Conservation (phyloP, 2,329 filamentous ascomycete genomes). For the Aspergillus pseudoglaucus region DNA sequence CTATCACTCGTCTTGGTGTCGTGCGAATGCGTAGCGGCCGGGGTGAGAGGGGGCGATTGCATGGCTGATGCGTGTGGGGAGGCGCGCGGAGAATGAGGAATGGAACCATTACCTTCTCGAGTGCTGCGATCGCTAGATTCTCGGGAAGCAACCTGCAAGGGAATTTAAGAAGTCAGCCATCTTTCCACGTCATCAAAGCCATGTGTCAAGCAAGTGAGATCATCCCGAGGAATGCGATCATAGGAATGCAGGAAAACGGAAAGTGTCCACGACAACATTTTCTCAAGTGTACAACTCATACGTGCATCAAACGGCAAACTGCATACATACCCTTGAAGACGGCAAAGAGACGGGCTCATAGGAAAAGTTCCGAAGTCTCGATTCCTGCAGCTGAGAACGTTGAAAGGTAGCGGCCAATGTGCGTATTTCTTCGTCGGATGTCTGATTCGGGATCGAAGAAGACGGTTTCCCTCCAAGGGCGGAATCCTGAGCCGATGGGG, state of each 20-base stretch:
- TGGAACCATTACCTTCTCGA: constrained; percentile 53
- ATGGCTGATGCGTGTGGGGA: constrained; percentile 64
- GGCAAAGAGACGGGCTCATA: constrained; percentile 90
- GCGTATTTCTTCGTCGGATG: constrained; percentile 57
- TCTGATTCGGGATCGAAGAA: constrained; percentile 16
- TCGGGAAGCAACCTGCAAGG: constrained; percentile 36
- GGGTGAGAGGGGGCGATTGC: constrained; percentile 84
- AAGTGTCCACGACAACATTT: neutral
- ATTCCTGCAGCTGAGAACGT: constrained; percentile 69
- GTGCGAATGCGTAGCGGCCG: constrained; percentile 64
- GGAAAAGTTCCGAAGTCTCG: constrained; percentile 75
- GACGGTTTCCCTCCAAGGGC: constrained; percentile 6
- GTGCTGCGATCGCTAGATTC: constrained; percentile 58
- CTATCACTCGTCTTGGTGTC: constrained; percentile 40
- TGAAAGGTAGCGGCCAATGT: constrained; percentile 68
- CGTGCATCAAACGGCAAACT: constrained; percentile 4
- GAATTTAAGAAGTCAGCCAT: neutral
- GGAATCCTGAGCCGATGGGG: constrained; percentile 15
- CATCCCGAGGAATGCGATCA: neutral
- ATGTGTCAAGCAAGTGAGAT: neutral
- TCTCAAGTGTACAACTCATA: neutral
- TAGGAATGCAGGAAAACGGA: neutral
- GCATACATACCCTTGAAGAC: constrained; percentile 35
- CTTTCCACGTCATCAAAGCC: neutral
- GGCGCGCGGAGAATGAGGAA: constrained; percentile 58